Evolutionary conservation across 331 rosid genomes (phyloP).

Genomic region (Quercus tomentella): DNA sequence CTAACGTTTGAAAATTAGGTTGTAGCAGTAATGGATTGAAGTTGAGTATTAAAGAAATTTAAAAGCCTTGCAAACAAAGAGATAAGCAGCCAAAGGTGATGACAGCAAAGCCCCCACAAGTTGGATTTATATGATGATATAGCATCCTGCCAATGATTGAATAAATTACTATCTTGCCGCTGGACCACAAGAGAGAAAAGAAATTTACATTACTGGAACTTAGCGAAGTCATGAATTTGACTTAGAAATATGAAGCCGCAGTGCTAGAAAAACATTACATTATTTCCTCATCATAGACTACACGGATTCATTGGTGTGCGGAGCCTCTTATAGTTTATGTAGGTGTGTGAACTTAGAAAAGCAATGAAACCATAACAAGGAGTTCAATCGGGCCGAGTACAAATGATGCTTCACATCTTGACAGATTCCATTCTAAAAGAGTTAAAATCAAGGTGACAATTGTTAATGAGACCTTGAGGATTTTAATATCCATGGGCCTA

Average conservation of each 20-base stretch:
- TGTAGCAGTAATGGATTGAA: neutral
- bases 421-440: no score
- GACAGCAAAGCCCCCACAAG: neutral
- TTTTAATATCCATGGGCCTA: neutral
- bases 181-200: neutral
- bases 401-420: no score
- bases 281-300: neutral
- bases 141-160: neutral
- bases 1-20: neutral
- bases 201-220: neutral
- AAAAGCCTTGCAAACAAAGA: neutral
- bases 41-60: neutral
- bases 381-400: no score
- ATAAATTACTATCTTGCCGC: neutral
- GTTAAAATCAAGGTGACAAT: neutral
- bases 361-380: no score
- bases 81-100: neutral
- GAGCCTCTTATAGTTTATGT: neutral
- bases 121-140: neutral
- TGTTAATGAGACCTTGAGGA: neutral
- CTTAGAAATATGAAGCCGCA: neutral
- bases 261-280: neutral
- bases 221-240: neutral
- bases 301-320: neutral
- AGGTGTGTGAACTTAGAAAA: no score